Conservation (phyloP, 108 stramenopile species). For the Skeletonema potamos region DNA sequence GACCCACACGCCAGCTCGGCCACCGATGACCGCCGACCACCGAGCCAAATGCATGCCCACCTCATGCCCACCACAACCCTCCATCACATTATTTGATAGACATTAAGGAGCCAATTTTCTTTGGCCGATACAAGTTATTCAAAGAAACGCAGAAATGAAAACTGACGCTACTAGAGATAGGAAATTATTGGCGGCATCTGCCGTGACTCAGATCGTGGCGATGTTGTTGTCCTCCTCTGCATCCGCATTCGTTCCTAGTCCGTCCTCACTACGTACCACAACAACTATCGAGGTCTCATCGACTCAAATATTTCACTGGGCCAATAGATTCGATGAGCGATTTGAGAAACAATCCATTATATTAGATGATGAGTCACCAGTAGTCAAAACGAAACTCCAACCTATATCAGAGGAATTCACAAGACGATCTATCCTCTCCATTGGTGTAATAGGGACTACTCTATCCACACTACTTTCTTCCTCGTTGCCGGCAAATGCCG, state of each 20-base stretch:
- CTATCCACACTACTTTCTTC: conserved; percentile 11
- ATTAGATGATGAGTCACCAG: background rate
- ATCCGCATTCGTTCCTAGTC: conserved; percentile 1
- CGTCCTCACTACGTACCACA: background rate
- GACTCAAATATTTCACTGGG: conserved; percentile 21
- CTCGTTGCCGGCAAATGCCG: conserved; percentile 18
- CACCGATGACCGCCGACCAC: no score
- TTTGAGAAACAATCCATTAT: background rate
- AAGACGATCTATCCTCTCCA: conserved; percentile 31
- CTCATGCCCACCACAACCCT: no score
- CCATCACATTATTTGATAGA: no score
- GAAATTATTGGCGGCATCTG: background rate
- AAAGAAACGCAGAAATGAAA: background rate
- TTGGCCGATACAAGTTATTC: no score
- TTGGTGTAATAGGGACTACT: conserved; percentile 7
- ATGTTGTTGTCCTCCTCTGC: background rate
- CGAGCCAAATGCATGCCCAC: no score
- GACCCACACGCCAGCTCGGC: no score
- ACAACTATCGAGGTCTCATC: conserved; percentile 1
- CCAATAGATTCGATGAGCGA: conserved; percentile 4
- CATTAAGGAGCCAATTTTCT: no score
- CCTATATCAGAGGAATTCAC: background rate
- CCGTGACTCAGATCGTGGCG: background rate
- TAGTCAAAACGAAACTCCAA: background rate
- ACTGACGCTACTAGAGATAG: background rate